Evolutionary conservation across 805 yeast species (phyloP).

Genomic region (Teunomyces aglyptinius): DNA sequence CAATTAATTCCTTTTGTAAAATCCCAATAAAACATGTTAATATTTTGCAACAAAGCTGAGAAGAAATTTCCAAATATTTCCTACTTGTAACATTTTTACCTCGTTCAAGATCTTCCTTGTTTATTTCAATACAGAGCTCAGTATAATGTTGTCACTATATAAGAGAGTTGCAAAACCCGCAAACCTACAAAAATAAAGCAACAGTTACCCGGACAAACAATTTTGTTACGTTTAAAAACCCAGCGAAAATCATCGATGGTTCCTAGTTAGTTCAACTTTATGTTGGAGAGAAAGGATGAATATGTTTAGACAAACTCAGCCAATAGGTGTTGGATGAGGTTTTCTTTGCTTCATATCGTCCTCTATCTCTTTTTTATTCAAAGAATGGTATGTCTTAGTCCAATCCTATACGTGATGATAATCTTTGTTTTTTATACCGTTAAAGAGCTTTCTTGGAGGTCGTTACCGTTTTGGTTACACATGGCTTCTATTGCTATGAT

Average conservation of each 20-base stretch:
- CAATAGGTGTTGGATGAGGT: constrained; percentile 1
- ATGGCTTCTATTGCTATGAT: constrained; percentile 50
- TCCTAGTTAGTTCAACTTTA: no score
- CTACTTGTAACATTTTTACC: no score
- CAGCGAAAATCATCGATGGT: background rate
- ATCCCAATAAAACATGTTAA: no score
- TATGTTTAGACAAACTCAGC: background rate
- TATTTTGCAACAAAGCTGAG: no score
- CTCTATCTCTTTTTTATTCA: background rate
- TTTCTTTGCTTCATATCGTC: background rate
- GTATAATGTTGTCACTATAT: background rate
- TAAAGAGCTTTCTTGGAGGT: constrained; percentile 39
- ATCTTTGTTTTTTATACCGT: constrained; percentile 26
- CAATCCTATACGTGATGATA: constrained; percentile 32
- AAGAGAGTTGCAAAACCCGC: background rate
- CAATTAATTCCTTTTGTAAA: no score
- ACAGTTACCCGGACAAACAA: background rate
- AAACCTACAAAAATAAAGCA: background rate
- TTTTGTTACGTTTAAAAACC: background rate
- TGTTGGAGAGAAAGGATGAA: no score
- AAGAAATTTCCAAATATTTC: no score
- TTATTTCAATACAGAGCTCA: no score
- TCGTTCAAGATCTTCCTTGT: background rate
- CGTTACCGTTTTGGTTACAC: constrained; percentile 54
- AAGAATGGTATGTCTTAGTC: background rate